Evolutionary conservation across 495 filamentous ascomycete genomes (phyloP), one percentile per base, ranked within the genome.

Genomic region (Aspergillus coremiiformis): DNA sequence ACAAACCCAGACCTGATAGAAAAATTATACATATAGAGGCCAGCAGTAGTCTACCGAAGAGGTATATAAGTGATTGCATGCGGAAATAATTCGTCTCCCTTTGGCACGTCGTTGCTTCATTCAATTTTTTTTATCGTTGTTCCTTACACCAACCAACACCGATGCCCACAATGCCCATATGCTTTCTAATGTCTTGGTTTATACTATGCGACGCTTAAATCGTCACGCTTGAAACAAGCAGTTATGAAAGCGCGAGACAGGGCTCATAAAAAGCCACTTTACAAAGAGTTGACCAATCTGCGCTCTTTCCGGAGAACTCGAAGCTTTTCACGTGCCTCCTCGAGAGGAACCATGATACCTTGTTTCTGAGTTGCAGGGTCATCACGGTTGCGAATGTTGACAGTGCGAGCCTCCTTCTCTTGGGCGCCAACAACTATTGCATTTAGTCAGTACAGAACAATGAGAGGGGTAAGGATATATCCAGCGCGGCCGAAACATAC

Each of bases 361-460:
- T 80, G 77, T 32, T 84, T 83, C 70, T 96, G 92, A 23, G 83
- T 89, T 8, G 83, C 80, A 14, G 82, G 84, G 64, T 95, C 87
- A 62, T 97, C 92, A 49, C 92, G 80, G 70, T 92, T 93, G 29
- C 92, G 82, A 58, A 96, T 86, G 63, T 96, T 97, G 54, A 96
- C 89, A 32, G 84, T 78, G 45, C 86, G 73, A 15, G 75, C 73
- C 52, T 87, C 83, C 76, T 76, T 85, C 73, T 95, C 90, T 61
- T 86, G 75, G 17, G 85, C 87, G 46, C 91, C 90, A 12, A 95
- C 89, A 29, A 95, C 88, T 89, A 60, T 52, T 23, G 20, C 21
- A 29, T 44, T 15, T 20, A 23, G 51, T 62, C 44, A 62, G 59
- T 37, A 39, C 20, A 24, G 4, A 8, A 21, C 22, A 24, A 55